Evolutionary conservation across 148 eudicot species (phyloP), one percentile per base, ranked within the genome.

Genomic region (Salicornia ramosissima): DNA sequence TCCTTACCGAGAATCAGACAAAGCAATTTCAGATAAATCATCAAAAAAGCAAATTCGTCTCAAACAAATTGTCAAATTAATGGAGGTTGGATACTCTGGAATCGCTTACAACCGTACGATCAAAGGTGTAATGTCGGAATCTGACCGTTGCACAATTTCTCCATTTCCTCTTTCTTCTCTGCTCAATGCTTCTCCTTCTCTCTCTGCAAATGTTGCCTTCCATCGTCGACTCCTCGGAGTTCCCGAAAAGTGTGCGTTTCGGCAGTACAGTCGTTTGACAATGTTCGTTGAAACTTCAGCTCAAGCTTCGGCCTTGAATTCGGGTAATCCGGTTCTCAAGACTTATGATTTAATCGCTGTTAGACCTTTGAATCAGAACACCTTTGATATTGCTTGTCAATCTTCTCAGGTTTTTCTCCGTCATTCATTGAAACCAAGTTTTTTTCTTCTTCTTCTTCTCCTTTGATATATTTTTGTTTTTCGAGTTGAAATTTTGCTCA

Each of bases 261-360:
- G 96, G 10, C 97, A 90, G 85, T 90, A 90, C 70, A 81, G 87
- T 18, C 83, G 98, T 1, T 13, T 90, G 26, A 94, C 98, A 0
- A 86, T 94, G 49, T 18, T 72, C 0, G 91, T 90, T 5, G 95
- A 88, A 39, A 67, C 66, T 22, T 40, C 82, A 0, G 34, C 85
- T 25, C 97, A 90, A 46, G 85, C 79, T 0, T 75, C 89, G 26
- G 86, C 89, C 6, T 82, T 94, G 55, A 94, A 94, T 74, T 80
- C 91, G 6, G 96, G 86, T 1, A 90, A 87, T 75, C 86, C 92
- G 42, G 70, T 94, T 31, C 77, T 94, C 14, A 88, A 81, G 83
- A 87, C 83, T 46, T 94, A 90, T 28, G 98, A 94, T 82, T 68
- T 90, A 49, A 85, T 94, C 14, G 92, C 97, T 33, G 97, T 86